Evolutionary conservation across 139 green algal species (phyloP).

Genomic region (Haematococcus lacustris): DNA sequence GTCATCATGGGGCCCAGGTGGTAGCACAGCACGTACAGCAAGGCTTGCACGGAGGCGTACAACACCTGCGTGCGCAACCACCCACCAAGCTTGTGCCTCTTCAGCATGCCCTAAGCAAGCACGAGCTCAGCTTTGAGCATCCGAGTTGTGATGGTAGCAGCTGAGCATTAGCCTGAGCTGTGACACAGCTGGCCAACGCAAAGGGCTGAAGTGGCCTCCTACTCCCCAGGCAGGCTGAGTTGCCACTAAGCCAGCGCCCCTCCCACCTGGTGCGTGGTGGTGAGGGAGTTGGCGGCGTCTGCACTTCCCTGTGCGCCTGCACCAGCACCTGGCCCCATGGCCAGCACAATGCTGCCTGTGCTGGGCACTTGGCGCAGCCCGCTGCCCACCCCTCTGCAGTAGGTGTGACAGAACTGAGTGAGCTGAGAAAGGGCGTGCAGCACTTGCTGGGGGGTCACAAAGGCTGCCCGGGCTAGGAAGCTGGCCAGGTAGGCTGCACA

Average conservation of each 20-base stretch:
- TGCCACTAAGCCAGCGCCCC: too few relatives aligned
- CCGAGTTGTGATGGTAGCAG: too few relatives aligned
- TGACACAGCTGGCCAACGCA: too few relatives aligned
- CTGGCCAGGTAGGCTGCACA: conserved; percentile 76
- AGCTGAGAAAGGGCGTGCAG: conserved; percentile 39
- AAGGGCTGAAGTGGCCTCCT: too few relatives aligned
- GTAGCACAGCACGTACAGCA: conserved; percentile 89
- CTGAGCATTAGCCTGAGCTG: too few relatives aligned
- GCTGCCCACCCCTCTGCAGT: too few relatives aligned
- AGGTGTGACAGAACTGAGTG: conserved; percentile 16
- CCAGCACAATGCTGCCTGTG: neutral
- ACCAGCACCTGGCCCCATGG: neutral
- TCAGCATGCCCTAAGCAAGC: too few relatives aligned
- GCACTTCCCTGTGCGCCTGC: neutral
- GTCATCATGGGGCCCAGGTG: conserved; percentile 62
- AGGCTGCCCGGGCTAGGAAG: conserved; percentile 74
- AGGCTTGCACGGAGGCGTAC: conserved; percentile 66
- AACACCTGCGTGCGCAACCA: too few relatives aligned
- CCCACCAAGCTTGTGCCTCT: too few relatives aligned
- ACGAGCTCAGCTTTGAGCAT: too few relatives aligned
- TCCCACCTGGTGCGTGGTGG: conserved; percentile 12
- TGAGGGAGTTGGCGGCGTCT: neutral
- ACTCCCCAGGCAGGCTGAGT: too few relatives aligned
- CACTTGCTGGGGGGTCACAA: conserved; percentile 46
- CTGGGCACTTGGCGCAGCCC: too few relatives aligned